These are phyloP conservation scores for Ustilago nuda DNA, from an alignment of 1,284 basidiomycete genomes.

Conservation along the genomic window DNA sequence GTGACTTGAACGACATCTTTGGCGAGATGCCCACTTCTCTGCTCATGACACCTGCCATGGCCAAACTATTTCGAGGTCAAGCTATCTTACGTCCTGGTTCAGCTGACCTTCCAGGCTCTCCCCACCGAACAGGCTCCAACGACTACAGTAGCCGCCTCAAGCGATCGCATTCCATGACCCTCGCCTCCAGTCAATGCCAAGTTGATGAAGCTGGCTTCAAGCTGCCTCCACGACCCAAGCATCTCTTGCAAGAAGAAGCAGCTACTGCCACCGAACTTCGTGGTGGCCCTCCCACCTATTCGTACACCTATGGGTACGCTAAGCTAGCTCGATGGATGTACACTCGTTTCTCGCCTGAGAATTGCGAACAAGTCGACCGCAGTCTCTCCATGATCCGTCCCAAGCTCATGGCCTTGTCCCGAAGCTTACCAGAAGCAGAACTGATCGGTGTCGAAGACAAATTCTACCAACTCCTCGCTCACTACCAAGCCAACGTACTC, in stretches of 20 bases:
- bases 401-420: constrained; percentile 37
- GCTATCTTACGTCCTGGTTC: constrained; percentile 29
- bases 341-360: constrained; percentile 31
- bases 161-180: constrained; percentile 16
- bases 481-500: constrained; percentile 46
- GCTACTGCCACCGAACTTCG: constrained; percentile 35
- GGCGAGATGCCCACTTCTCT: constrained; percentile 47
- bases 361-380: constrained; percentile 41
- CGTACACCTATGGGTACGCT: constrained; percentile 52
- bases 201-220: constrained; percentile 37
- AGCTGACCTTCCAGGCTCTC: constrained; percentile 11
- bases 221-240: constrained; percentile 25
- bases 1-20: constrained; percentile 44
- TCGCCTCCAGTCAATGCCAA: constrained; percentile 1
- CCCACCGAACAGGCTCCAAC: neutral
- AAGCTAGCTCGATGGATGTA: constrained; percentile 55
- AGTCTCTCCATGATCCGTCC: constrained; percentile 35
- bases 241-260: constrained; percentile 42
- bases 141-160: constrained; percentile 6
- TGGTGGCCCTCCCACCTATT: constrained; percentile 30
- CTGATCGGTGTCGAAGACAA: constrained; percentile 44
- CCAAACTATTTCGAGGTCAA: constrained; percentile 25
- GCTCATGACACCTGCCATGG: constrained; percentile 43
- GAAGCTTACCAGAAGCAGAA: constrained; percentile 36
- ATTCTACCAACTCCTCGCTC: constrained; percentile 34